Conservation (phyloP, 139 green algal genomes). For the Desmodesmus armatus region DNA sequence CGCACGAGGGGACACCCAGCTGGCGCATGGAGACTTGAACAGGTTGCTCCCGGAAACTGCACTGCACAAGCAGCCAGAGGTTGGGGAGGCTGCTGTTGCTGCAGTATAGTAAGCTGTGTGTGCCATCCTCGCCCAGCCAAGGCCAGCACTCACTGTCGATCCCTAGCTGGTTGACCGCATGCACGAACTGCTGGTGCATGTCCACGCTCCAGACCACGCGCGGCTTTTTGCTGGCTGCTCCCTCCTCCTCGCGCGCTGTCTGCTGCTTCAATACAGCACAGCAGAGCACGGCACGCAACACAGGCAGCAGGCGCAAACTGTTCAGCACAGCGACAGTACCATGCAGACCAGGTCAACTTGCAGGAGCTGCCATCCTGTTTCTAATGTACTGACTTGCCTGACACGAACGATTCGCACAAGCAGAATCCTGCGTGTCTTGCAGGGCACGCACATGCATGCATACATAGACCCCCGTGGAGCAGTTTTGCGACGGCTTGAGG, state of each 20-base stretch:
- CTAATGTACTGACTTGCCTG: no score
- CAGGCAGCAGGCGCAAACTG: not conserved
- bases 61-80: no score
- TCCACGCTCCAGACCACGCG: conserved; percentile 96
- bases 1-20: not conserved
- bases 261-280: not conserved
- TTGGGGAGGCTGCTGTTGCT: no score
- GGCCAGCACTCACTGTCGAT: conserved; percentile 94
- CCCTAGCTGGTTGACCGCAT: conserved; percentile 93
- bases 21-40: not conserved
- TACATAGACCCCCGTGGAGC: no score
- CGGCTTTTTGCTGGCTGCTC: conserved; percentile 84
- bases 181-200: conserved; percentile 97
- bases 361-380: no score
- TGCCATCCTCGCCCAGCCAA: no score
- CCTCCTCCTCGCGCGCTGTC: conserved; percentile 58
- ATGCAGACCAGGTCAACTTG: not conserved
- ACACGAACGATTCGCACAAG: no score
- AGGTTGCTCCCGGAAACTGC: no score
- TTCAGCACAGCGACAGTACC: not conserved
- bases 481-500: no score
- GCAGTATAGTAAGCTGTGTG: no score
- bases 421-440: no score
- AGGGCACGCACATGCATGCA: no score
- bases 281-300: not conserved